phyloP scores from a whole-genome alignment of 2,329 filamentous ascomycete genomes.

The Clathrospora elynae region DNA sequence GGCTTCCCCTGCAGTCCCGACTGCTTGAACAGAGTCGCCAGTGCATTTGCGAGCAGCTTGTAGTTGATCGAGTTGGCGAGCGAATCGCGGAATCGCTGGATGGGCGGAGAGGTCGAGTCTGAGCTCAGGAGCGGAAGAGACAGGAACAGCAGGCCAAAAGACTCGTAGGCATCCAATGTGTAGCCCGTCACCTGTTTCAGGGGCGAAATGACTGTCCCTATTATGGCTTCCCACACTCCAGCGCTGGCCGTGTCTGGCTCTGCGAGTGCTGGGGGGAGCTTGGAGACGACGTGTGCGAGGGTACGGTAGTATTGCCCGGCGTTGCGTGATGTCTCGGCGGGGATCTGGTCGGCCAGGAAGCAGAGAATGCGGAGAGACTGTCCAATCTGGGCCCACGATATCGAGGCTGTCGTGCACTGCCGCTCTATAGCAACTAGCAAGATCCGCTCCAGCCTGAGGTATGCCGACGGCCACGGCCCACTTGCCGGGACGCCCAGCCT shows the following conservation, averaged over 20 bases:
- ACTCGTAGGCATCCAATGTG: conserved; percentile 47
- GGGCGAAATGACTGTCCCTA: conserved; percentile 36
- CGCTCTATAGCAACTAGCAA: conserved; percentile 44
- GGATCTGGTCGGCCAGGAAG: conserved; percentile 43
- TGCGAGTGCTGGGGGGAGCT: conserved; percentile 14
- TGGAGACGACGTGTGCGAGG: conserved; percentile 34
- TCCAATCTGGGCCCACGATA: conserved; percentile 17
- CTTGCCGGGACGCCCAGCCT: conserved; percentile 27
- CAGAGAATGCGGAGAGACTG: conserved; percentile 28
- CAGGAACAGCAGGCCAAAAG: conserved; percentile 52
- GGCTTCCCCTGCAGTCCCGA: conserved; percentile 33
- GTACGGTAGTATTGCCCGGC: conserved; percentile 40
- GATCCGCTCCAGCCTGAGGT: conserved; percentile 50
- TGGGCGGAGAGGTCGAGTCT: conserved; percentile 27
- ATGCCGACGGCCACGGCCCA: conserved; percentile 50
- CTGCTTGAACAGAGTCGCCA: conserved; percentile 38
- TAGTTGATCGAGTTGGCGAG: conserved; percentile 58
- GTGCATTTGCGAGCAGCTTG: conserved; percentile 49
- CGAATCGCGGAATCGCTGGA: conserved; percentile 36
- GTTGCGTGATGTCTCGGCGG: conserved; percentile 42
- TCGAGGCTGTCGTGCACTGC: conserved; percentile 16
- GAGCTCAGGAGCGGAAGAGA: conserved; percentile 45
- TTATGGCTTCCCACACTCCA: conserved; percentile 20
- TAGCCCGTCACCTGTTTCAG: conserved; percentile 42
- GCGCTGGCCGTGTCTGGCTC: conserved; percentile 1